A percentile compares a stretch with the other conserved stretches of the same genome.
phyloP scores from a whole-genome alignment of 805 yeast genomes.

The Saccharomycopsis babjevae region DNA sequence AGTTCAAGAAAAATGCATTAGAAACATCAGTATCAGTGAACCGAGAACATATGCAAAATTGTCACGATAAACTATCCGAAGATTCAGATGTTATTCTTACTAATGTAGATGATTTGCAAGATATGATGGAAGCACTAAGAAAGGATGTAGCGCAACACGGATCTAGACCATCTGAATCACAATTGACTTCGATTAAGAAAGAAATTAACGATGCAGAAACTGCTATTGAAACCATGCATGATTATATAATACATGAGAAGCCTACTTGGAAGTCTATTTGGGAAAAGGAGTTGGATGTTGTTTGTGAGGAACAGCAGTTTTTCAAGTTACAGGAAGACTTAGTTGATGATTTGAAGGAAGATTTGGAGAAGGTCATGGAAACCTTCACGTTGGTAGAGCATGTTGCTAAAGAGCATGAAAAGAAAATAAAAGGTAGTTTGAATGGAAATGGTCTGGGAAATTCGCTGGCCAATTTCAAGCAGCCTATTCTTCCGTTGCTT shows the following conservation, averaged over 20 bases:
- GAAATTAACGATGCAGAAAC: constrained; percentile 52
- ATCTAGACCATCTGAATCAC: constrained; percentile 67
- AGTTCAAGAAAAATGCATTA: constrained; percentile 41
- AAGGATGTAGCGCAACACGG: constrained; percentile 90
- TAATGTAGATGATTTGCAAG: constrained; percentile 84
- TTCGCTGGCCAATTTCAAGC: constrained; percentile 21
- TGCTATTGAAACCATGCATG: constrained; percentile 43
- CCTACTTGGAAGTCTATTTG: constrained; percentile 84
- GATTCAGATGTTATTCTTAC: constrained; percentile 70
- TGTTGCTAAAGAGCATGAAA: constrained; percentile 67
- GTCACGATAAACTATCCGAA: constrained; percentile 61
- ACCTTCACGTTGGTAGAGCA: constrained; percentile 74
- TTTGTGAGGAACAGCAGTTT: constrained; percentile 90
- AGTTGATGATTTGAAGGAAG: constrained; percentile 68
- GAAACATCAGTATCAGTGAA: constrained; percentile 25
- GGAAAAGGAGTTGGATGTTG: constrained; percentile 83
- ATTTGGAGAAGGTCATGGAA: constrained; percentile 67
- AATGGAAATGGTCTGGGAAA: constrained; percentile 17
- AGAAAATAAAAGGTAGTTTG: constrained; percentile 20
- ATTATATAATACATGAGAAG: constrained; percentile 58
- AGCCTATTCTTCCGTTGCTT: constrained; percentile 34
- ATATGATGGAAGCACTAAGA: constrained; percentile 76
- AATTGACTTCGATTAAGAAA: constrained; percentile 51
- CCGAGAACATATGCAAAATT: constrained; percentile 60
- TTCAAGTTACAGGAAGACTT: constrained; percentile 84